A percentile compares a stretch with the other conserved stretches of the same genome.
These are phyloP conservation scores for Aspergillus campestris DNA, from an alignment of 495 filamentous ascomycete genomes.

Conservation along the genomic window DNA sequence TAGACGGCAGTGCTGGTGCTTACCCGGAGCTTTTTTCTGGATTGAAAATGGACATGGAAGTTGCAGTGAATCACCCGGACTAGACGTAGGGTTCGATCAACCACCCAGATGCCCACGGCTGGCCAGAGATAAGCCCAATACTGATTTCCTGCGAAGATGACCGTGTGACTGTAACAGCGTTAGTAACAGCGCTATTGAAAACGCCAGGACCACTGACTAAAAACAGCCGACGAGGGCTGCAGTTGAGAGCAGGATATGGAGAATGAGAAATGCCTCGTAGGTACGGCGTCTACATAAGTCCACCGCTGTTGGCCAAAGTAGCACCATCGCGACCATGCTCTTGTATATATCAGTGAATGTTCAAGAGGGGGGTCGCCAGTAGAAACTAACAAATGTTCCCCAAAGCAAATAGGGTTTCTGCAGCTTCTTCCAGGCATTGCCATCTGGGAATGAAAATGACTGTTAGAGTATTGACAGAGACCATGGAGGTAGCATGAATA, in stretches of 20 bases:
- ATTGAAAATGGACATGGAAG: conserved; percentile 16
- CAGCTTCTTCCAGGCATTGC: conserved; percentile 22
- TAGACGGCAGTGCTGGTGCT: conserved; percentile 34
- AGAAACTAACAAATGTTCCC: conserved; percentile 25
- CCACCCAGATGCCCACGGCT: conserved; percentile 39
- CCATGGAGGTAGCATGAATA: not conserved
- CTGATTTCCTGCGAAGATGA: conserved; percentile 35
- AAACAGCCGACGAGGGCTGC: conserved; percentile 43
- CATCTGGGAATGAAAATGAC: conserved; percentile 10
- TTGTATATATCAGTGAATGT: conserved; percentile 7
- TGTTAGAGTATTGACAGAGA: not conserved
- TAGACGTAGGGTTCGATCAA: conserved; percentile 42
- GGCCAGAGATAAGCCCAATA: conserved; percentile 49
- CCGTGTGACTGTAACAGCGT: conserved; percentile 32
- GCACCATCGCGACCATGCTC: conserved; percentile 41
- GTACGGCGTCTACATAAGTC: conserved; percentile 36
- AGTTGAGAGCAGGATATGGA: conserved; percentile 45
- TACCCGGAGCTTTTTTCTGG: conserved; percentile 11
- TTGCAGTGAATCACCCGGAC: conserved; percentile 43
- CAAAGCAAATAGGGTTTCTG: conserved; percentile 28
- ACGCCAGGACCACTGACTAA: conserved; percentile 30
- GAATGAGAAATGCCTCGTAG: conserved; percentile 48
- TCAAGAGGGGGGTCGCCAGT: not conserved
- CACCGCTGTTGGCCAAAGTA: conserved; percentile 37
- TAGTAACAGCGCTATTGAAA: not conserved